These are phyloP conservation scores for Leccinum angustisporum DNA, from an alignment of 1,284 basidiomycete genomes.

Conservation along the genomic window DNA sequence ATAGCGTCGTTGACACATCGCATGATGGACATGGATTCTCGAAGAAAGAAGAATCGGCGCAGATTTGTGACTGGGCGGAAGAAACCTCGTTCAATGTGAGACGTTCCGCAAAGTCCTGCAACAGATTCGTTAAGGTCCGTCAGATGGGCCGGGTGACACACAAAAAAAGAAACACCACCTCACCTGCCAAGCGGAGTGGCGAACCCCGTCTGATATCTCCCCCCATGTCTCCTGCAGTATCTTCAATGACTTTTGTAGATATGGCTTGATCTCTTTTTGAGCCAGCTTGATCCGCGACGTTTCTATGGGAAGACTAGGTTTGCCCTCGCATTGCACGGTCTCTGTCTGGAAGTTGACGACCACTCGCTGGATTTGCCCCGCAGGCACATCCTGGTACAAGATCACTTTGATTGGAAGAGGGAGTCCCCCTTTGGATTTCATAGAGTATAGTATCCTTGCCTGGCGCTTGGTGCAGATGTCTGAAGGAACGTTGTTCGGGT, in stretches of 20 bases:
- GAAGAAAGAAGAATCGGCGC: neutral
- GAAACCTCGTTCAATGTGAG: neutral
- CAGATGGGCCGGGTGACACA: no score
- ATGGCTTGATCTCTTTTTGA: neutral
- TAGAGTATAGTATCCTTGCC: no score
- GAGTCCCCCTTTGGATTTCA: no score
- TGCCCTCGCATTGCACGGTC: neutral
- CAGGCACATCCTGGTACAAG: neutral
- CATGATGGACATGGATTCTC: slow-evolving; percentile 19
- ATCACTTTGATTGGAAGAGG: neutral
- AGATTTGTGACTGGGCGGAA: neutral
- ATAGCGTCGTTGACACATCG: slow-evolving; percentile 7
- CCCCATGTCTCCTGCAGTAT: neutral
- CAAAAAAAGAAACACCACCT: neutral
- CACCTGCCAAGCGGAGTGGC: neutral
- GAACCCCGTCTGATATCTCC: no score
- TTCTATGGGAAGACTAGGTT: neutral
- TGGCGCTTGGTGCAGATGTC: no score
- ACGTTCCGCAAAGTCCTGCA: neutral
- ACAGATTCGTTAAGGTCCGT: neutral
- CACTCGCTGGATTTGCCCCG: neutral
- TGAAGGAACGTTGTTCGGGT: no score
- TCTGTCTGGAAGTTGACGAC: neutral
- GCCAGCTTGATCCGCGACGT: neutral
- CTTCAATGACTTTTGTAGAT: neutral